Conservation (phyloP, 306 rosid genomes). For the Quercus ilex region DNA sequence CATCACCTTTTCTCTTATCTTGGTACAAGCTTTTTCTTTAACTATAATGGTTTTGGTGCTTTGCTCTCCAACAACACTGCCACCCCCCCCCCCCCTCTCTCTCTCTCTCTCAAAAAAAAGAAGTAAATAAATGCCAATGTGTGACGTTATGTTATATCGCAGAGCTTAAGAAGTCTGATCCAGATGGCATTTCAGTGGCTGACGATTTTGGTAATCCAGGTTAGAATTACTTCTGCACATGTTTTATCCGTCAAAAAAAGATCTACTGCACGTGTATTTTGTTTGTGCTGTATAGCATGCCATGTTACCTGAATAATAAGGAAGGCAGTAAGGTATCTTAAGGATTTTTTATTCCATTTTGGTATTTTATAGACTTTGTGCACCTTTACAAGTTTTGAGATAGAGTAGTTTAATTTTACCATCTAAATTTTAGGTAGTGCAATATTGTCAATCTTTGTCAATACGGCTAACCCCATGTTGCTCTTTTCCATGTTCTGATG, state of each 20-base stretch:
- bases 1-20: slow-evolving; percentile 74
- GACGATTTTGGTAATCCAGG: slow-evolving; percentile 65
- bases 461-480: neutral
- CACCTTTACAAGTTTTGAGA: neutral
- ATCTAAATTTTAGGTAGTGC: neutral
- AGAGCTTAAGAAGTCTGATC: slow-evolving; percentile 72
- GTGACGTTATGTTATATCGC: slow-evolving; percentile 28
- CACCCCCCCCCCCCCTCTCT: neutral
- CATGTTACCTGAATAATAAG: slow-evolving; percentile 9
- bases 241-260: neutral
- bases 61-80: slow-evolving; percentile 19
- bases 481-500: neutral
- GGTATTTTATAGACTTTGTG: neutral
- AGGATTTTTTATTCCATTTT: neutral
- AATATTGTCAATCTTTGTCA: neutral
- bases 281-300: slow-evolving; percentile 17
- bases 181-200: slow-evolving; percentile 44
- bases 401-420: neutral
- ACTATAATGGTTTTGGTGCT: slow-evolving; percentile 1
- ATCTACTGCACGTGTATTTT: neutral
- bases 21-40: slow-evolving; percentile 43
- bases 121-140: slow-evolving; percentile 13
- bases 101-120: neutral
- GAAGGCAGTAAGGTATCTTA: neutral
- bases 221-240: slow-evolving; percentile 31